These are phyloP conservation scores for Eucalyptus sp. DNA, from an alignment of 345 rosid genomes.

Conservation along the genomic window DNA sequence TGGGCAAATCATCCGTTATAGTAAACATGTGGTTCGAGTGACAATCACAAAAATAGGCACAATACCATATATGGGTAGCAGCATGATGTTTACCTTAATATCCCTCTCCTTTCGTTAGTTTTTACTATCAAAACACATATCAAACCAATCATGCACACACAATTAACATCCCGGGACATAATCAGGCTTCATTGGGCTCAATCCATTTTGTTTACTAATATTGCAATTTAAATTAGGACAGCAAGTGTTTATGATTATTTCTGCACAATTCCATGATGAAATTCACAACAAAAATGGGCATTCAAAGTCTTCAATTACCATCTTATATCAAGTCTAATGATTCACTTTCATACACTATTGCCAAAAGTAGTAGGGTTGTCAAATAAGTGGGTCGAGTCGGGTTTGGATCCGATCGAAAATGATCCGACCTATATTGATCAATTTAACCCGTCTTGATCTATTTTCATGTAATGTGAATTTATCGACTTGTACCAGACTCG, in stretches of 20 bases:
- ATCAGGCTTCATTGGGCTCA: background rate
- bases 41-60: background rate
- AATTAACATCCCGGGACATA: background rate
- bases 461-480: too few species aligned
- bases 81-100: background rate
- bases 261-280: too few species aligned
- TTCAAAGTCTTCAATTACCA: accelerated
- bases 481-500: accelerated
- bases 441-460: accelerated
- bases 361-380: too few species aligned
- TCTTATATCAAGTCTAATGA: too few species aligned
- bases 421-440: accelerated
- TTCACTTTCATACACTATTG: too few species aligned
- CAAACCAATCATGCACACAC: background rate
- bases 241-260: too few species aligned
- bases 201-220: background rate
- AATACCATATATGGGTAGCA: too few species aligned
- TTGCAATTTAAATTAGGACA: too few species aligned
- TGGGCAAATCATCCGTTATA: too few species aligned
- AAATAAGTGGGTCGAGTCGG: accelerated
- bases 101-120: background rate
- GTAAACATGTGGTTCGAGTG: accelerated
- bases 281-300: too few species aligned
- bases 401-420: too few species aligned
- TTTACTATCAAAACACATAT: accelerated